A percentile compares a stretch with the other conserved stretches of the same genome.
Conservation (phyloP, 768 basidiomycete genomes). For the Phanerodontia chrysosporium region DNA sequence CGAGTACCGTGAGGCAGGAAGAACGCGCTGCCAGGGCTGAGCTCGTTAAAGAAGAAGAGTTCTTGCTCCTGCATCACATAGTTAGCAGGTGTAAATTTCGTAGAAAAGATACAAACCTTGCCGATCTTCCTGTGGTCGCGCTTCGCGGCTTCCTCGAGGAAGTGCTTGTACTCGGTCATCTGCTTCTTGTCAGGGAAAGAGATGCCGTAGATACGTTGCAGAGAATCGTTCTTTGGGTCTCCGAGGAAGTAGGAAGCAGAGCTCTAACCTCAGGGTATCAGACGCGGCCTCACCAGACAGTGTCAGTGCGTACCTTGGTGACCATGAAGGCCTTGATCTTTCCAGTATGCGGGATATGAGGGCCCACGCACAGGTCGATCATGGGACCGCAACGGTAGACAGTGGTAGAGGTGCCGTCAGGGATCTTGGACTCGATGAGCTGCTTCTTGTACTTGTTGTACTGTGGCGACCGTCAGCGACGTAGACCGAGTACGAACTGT, state of each 20-base stretch:
- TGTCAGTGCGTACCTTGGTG: constrained; percentile 62
- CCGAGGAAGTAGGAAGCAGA: constrained; percentile 98
- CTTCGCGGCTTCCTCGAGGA: constrained; percentile 96
- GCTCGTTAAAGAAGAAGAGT: constrained; percentile 96
- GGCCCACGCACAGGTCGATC: constrained; percentile 95
- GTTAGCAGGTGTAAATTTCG: constrained; percentile 5
- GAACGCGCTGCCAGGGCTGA: constrained; percentile 93
- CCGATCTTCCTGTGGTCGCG: constrained; percentile 97
- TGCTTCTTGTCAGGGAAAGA: constrained; percentile 99
- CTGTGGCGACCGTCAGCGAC: constrained; percentile 40
- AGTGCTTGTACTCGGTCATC: constrained; percentile 89
- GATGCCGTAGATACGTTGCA: constrained; percentile 96
- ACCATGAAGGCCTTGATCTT: constrained; percentile 97
- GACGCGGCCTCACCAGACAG: background rate
- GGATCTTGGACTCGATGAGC: constrained; percentile 91
- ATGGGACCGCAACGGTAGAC: constrained; percentile 99
- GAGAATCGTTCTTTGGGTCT: constrained; percentile 85
- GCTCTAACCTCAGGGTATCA: constrained; percentile 47
- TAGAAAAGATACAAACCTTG: constrained; percentile 41
- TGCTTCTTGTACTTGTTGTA: constrained; percentile 99
- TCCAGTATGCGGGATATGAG: constrained; percentile 97
- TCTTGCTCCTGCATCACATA: constrained; percentile 75
- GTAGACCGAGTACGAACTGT: too few species aligned
- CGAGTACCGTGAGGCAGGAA: constrained; percentile 96
- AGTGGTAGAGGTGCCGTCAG: constrained; percentile 93